Evolutionary conservation across 1,284 basidiomycete species (phyloP), one percentile per base, ranked within the genome.

Genomic region (Ganoderma leucocontextum): DNA sequence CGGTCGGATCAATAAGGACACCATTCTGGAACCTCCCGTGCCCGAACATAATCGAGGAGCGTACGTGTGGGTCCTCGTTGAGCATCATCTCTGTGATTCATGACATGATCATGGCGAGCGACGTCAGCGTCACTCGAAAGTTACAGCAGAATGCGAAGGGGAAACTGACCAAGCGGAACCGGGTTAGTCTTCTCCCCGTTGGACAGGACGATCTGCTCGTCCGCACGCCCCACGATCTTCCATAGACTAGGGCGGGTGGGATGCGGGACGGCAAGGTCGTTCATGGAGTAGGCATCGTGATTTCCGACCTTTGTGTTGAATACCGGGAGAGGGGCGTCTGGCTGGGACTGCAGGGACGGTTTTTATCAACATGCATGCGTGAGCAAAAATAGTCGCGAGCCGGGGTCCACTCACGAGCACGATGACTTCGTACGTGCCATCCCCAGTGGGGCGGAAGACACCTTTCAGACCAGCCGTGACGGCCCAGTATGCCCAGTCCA

Each of bases 221-320:
- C 85, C 0, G 76, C 75, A 2, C 86, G 79, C 0, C 85, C 86
- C 35, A 79, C 76, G 33, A 86, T 77, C 67, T 79, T 82, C 82
- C 82, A 87, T 9, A 78, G 75, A 9, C 79, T 80, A 3, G 78
- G 73, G 47, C 81, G 82, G 0, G 78, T 80, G 2, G 85, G 83
- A 70, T 87, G 86, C 6, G 80, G 82, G 1, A 76, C 68, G 17
- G 85, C 74, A n/a, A 87, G 73, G 71, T 87, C 86, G 33, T 75
- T 80, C 0, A 82, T 79, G 1, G 72, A 72, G 49, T 76, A 82
- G 8, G 73, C 80, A n/a, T 71, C 70, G 3, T 60, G 47, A 0
- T 77, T 79, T 49, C 78, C 73, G 1, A 76, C 63, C 33, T 66
- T 68, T 0, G 73, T 75, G 65, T 82, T 82, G 36, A 73, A 47